Base-by-base conservation (phyloP, 148 eudicot species). In the Vaccinium vitisidaea region DNA sequence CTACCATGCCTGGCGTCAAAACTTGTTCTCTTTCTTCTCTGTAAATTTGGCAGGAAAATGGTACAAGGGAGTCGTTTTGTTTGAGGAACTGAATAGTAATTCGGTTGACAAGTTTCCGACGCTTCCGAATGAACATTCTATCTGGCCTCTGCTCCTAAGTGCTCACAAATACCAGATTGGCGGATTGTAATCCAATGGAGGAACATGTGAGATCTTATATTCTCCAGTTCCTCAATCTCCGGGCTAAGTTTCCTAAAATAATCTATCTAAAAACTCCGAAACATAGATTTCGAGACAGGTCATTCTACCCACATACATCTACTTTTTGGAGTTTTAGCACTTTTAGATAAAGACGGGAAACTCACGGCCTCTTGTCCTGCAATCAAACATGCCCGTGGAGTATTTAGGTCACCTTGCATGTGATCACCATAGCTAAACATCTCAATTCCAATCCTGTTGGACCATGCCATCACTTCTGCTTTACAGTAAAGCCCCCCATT, bases 401-500 rank as follows among this genome's bases (percentile, higher is more conserved):
- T 95, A 95, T 87, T 95, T 0, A 95, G 98, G 79, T 95, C 97
- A 36, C 98, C 97, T 84, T 95, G 97, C 50, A 92, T 86, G 88
- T 95, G 95, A 86, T 93, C 94, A 3, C 92, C 94, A 84, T 88
- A 88, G 84, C 73, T 85, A 79, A 95, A 95, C 94, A 95, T 92
- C 86, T 95, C 96, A 5, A 93, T 82, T 58, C 94, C 90, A 0
- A 93, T 93, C 77, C 89, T 92, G 16, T 82, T 75, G 8, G 96
- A 95, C 88, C 94, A 85, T 48, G 90, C 98, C 5, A 95, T 88
- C 53, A 95, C 39, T 36, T 36, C 39, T 36, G 39, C 39, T 36
- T 36, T 36, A 36, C 39, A 36, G 39, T 36, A 3, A 36, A 36
- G 3, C 39, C 39, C 39, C 39, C 39, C 2, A 36, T 36, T 36